Percentiles rank a stretch among this genome's conserved stretches.
These are phyloP conservation scores for Saturnispora serradocipensis DNA, from an alignment of 805 yeast species.

Conservation along the genomic window DNA sequence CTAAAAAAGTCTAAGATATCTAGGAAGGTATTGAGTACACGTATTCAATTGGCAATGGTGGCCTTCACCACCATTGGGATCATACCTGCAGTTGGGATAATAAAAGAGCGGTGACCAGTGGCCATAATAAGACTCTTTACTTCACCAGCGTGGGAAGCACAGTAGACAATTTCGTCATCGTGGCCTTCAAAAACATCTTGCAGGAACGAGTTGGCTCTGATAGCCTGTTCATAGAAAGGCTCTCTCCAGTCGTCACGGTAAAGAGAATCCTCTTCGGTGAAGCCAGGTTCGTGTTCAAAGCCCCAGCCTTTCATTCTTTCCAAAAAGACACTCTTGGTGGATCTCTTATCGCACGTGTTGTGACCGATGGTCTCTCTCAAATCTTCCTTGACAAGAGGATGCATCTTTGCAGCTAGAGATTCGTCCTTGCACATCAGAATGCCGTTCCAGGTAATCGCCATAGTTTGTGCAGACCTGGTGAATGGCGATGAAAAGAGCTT, in stretches of 20 bases:
- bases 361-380: slow-evolving; percentile 54
- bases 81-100: slow-evolving; percentile 59
- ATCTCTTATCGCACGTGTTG: slow-evolving; percentile 53
- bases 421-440: slow-evolving; percentile 23
- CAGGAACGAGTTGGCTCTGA: slow-evolving; percentile 39
- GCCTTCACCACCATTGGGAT: slow-evolving; percentile 49
- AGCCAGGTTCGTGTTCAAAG: slow-evolving; percentile 33
- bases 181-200: slow-evolving; percentile 29
- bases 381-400: slow-evolving; percentile 33
- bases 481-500: slow-evolving; percentile 53
- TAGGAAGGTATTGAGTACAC: neutral
- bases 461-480: slow-evolving; percentile 53
- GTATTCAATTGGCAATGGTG: slow-evolving; percentile 10
- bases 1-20: neutral
- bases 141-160: slow-evolving; percentile 56
- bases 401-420: slow-evolving; percentile 15
- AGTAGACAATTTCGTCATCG: slow-evolving; percentile 31
- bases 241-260: slow-evolving; percentile 41
- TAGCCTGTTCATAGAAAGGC: slow-evolving; percentile 37
- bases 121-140: slow-evolving; percentile 44
- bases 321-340: slow-evolving; percentile 30
- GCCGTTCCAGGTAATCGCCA: slow-evolving; percentile 41
- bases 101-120: slow-evolving; percentile 44
- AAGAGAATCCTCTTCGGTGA: slow-evolving; percentile 40
- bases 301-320: slow-evolving; percentile 33